phyloP scores from a whole-genome alignment of 768 basidiomycete species.

The Psilocybe subaeruginosa region DNA sequence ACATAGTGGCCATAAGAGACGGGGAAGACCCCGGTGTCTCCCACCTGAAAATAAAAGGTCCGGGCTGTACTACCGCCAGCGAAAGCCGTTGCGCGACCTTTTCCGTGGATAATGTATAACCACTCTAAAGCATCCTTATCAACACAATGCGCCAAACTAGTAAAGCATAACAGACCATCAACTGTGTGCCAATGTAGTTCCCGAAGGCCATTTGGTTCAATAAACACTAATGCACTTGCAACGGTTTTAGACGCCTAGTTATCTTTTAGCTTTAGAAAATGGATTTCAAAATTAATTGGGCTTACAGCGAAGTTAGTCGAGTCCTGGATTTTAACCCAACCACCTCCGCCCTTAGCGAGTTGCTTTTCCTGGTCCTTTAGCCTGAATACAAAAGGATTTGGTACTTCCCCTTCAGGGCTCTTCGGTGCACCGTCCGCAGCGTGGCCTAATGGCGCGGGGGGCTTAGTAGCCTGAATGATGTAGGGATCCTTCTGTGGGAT shows the following conservation, averaged over 20 bases:
- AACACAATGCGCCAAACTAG: not conserved
- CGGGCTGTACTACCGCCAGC: not conserved
- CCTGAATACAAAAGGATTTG: not conserved
- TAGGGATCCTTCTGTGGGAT: conserved; percentile 1
- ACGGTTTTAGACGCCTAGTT: not conserved
- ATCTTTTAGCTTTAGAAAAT: not conserved
- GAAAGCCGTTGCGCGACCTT: not conserved
- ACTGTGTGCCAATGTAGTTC: not conserved
- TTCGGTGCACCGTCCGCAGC: not conserved
- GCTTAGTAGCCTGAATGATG: not conserved
- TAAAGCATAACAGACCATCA: not conserved
- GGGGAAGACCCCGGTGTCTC: not conserved
- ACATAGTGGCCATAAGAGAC: not conserved
- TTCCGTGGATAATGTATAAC: not conserved
- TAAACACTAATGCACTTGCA: not conserved
- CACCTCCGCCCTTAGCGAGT: not conserved
- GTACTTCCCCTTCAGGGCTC: not conserved
- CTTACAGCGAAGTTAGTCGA: not conserved
- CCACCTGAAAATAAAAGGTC: not conserved
- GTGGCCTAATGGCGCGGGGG: not conserved
- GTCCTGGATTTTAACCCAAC: not conserved
- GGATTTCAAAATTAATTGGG: not conserved
- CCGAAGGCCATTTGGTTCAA: not conserved
- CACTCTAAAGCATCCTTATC: not conserved
- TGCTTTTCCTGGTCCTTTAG: not conserved